Percentiles rank a stretch among this genome's conserved stretches.
phyloP scores from a whole-genome alignment of 176 grass and related monocot genomes.

The Zoysia pacifica region DNA sequence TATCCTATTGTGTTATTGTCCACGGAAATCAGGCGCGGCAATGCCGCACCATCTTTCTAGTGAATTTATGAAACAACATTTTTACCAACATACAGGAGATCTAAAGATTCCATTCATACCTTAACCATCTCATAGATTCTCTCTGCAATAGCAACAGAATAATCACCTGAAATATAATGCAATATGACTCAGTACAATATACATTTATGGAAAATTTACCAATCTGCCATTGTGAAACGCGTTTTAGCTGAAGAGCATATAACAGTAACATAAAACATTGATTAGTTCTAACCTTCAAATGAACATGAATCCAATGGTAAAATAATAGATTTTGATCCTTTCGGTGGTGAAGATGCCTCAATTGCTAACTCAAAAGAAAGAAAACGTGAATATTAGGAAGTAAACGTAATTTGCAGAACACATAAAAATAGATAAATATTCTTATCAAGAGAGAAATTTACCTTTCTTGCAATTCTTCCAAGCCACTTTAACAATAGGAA shows the following conservation, averaged over 20 bases:
- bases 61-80: too few species aligned
- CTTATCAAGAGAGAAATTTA: slow-evolving; percentile 31
- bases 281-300: slow-evolving; percentile 62
- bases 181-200: slow-evolving; percentile 18
- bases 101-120: slow-evolving; percentile 51
- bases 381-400: slow-evolving; percentile 34
- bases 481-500: slow-evolving; percentile 74
- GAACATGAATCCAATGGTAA: slow-evolving; percentile 48
- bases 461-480: slow-evolving; percentile 97
- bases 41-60: too few species aligned
- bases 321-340: slow-evolving; percentile 83
- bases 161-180: slow-evolving; percentile 71
- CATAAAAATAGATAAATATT: not conserved
- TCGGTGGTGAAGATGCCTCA: slow-evolving; percentile 87
- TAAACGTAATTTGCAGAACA: slow-evolving; percentile 10
- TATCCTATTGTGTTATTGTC: too few species aligned
- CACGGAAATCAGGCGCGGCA: too few species aligned
- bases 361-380: slow-evolving; percentile 74
- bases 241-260: not conserved
- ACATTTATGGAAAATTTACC: not conserved
- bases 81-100: too few species aligned
- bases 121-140: slow-evolving; percentile 82
- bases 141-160: slow-evolving; percentile 75
- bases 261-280: slow-evolving; percentile 2
- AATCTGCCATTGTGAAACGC: not conserved